Evolutionary conservation across 345 rosid species (phyloP), one percentile per base, ranked within the genome.

Genomic region (Eucalyptus grandis): DNA sequence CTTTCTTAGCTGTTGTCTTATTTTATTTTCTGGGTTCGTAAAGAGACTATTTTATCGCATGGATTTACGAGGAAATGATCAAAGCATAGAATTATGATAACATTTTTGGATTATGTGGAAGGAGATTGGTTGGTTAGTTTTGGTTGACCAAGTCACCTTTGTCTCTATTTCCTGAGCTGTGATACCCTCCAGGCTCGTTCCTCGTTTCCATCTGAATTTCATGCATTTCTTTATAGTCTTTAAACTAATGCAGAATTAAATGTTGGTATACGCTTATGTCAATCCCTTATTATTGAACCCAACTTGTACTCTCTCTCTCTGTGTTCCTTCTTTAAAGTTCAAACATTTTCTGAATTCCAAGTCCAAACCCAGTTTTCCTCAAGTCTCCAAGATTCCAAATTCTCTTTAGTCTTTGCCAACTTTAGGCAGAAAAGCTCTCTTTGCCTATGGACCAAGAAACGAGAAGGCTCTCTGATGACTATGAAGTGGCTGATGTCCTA

Each of bases 401-500:
- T 87, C 88, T 86, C 80, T 86, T 30, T 34, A 31, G 34, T 44
- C 80, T n/a, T 47, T 56, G 17, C 53, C 46, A 47, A 46, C 86
- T 81, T 54, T 17, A 14, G 62, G 11, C 27, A 49, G 87, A 81
- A 88, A 54, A 80, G 37, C 72, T 26, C 27, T 37, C 37, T 13
- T 40, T 51, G 16, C 62, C 91, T 90, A 95, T 95, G 95, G 94
- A 92, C 85, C 93, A 92, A 89, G 95, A 94, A 54, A 90, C 93
- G 4, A 93, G 91, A 88, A 93, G 90, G 49, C 91, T 95, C 31
- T 82, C 89, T 2, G 96, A 93, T 58, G 96, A 94, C 87, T 94
- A 95, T 82, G 95, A 93, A 90, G 92, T 95, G 34, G 60, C 89
- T 7, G 93, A 92, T 53, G 90, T 94, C 87, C 90, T 95, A 14